Evolutionary conservation across 805 yeast genomes (phyloP).

Genomic region (Groenewaldozyma salmanticensis): DNA sequence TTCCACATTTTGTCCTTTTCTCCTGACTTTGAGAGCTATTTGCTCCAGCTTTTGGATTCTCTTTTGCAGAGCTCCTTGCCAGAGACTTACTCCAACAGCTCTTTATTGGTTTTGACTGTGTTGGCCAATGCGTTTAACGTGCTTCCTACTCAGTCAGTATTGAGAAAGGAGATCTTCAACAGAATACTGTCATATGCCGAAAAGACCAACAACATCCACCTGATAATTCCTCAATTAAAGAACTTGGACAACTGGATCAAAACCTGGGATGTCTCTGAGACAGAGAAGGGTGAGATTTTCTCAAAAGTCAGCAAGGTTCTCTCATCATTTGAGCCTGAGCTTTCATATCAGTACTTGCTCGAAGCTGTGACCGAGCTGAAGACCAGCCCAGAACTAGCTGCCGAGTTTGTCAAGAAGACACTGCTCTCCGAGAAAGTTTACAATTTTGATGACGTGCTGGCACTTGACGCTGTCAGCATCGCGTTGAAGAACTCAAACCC

Average conservation of each 20-base stretch:
- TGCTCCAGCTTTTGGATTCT: conserved; percentile 23
- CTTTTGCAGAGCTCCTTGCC: conserved; percentile 17
- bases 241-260: conserved; percentile 29
- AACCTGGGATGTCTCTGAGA: conserved; percentile 26
- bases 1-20: conserved; percentile 28
- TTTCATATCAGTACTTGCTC: conserved; percentile 7
- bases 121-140: conserved; percentile 33
- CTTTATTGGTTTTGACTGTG: conserved; percentile 25
- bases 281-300: conserved; percentile 20
- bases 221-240: conserved; percentile 29
- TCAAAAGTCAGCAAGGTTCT: conserved; percentile 20
- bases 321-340: conserved; percentile 8
- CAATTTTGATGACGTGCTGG: conserved; percentile 24
- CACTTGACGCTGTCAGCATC: conserved; percentile 23
- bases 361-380: conserved; percentile 10
- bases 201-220: conserved; percentile 24
- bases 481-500: conserved; percentile 13
- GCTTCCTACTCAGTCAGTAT: conserved; percentile 22
- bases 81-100: conserved; percentile 19
- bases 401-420: conserved; percentile 18
- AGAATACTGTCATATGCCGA: conserved; percentile 27
- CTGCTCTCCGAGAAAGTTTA: conserved; percentile 19
- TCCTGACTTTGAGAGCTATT: conserved; percentile 24
- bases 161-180: conserved; percentile 24
- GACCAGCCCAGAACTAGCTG: conserved; percentile 12